Base-by-base conservation (phyloP, 2,329 filamentous ascomycete genomes). In the Ophiostoma quercus region DNA sequence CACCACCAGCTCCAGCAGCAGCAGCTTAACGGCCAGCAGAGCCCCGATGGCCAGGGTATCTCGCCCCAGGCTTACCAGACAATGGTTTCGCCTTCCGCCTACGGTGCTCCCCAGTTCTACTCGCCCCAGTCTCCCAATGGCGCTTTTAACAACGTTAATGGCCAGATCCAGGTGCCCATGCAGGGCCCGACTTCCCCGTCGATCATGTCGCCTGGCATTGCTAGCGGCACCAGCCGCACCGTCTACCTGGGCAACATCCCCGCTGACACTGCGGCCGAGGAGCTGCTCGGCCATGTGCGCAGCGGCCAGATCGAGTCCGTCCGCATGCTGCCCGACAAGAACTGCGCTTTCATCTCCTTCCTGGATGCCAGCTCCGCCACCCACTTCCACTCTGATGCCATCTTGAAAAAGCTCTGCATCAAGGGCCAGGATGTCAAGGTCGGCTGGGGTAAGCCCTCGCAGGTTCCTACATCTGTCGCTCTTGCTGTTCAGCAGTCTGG, bases 301-400 rank as follows among this genome's bases (percentile, higher is more conserved):
- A 98, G 95, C 80, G 95, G 95, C 32, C 95, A 98, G 79, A 98
- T 99, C 76, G 95, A 99, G 83, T 98, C 95, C n/a, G 95, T 99
- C 68, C 91, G 95, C 75, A 86, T 99, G 74, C 85, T 99, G 69
- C 92, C 94, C 32, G 95, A 99, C 82, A 99, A 98, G 92, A 99
- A 98, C 85, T 99, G 95, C 78, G 95, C 95, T 71, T 99, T 99
- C 84, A 98, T 99, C 78, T 99, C 95, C 8, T 99, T 99, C 84
- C 85, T 99, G 74, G 95, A 99, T 77, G 93, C 94, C 76, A 97
- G 94, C 82, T 97, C 95, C 39, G 95, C 95, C 70, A 98, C 94
- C 29, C 95, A 99, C 79, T 99, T 99, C 83, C 95, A 99, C 84
- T 99, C 95, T 25, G 95, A 99, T 84, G 95, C 95, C 75, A 99